A percentile compares a stretch with the other conserved stretches of the same genome.
phyloP scores from a whole-genome alignment of 2,329 filamentous ascomycete genomes.

The Phialophora verrucosa region DNA sequence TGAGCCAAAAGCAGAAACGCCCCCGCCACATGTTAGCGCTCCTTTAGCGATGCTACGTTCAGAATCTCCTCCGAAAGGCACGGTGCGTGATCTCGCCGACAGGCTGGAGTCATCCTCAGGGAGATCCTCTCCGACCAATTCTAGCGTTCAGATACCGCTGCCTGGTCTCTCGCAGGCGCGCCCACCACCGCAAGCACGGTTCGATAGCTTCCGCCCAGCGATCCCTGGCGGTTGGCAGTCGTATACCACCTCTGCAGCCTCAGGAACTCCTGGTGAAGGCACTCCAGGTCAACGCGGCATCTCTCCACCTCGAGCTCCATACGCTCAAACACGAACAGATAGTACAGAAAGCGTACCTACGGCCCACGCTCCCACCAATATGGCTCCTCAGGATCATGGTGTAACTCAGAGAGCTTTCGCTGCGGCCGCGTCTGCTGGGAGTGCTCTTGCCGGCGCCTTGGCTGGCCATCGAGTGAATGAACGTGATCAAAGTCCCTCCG shows the following conservation, averaged over 20 bases:
- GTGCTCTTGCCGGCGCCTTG: conserved; percentile 55
- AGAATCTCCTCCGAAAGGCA: conserved; percentile 56
- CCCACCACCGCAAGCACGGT: conserved; percentile 38
- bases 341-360: conserved; percentile 38
- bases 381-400: conserved; percentile 16
- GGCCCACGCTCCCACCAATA: conserved; percentile 29
- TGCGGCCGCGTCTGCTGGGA: conserved; percentile 54
- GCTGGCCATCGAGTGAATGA: conserved; percentile 44
- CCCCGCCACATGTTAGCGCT: conserved; percentile 20
- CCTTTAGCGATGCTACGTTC: conserved; percentile 43
- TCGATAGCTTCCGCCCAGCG: conserved; percentile 56
- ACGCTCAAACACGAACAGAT: conserved; percentile 19
- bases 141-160: background rate
- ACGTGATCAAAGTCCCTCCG: conserved; percentile 35
- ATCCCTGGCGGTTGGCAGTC: conserved; percentile 62
- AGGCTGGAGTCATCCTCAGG: conserved; percentile 52
- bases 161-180: conserved; percentile 19
- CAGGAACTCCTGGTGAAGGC: conserved; percentile 18
- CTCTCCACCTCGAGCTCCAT: conserved; percentile 12
- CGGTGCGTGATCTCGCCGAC: conserved; percentile 58
- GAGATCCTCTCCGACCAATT: conserved; percentile 34
- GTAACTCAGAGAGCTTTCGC: conserved; percentile 44
- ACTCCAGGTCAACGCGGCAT: conserved; percentile 17
- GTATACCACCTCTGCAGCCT: conserved; percentile 44
- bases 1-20: conserved; percentile 41